These are phyloP conservation scores for Pachysolen tannophilus DNA, from an alignment of 805 yeast species.

Conservation along the genomic window DNA sequence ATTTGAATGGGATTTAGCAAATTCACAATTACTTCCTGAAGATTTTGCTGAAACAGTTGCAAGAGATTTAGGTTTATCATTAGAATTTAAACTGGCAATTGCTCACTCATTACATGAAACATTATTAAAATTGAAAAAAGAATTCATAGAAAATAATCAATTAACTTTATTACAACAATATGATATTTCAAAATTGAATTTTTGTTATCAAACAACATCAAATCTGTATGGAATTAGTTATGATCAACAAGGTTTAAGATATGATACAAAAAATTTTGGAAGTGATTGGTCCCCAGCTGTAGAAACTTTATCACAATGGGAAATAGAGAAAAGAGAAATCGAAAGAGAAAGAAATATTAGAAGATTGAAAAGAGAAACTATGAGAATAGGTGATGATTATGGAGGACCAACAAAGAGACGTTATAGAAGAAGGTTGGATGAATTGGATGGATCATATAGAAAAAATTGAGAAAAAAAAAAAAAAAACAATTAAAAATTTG, in stretches of 20 bases:
- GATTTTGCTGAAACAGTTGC: slow-evolving; percentile 76
- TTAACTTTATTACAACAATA: slow-evolving; percentile 25
- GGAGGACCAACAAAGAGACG: slow-evolving; percentile 24
- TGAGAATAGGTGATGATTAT: slow-evolving; percentile 50
- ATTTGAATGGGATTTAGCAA: slow-evolving; percentile 84
- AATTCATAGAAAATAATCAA: slow-evolving; percentile 54
- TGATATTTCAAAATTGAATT: slow-evolving; percentile 25
- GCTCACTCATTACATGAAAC: slow-evolving; percentile 82
- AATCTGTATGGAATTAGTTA: slow-evolving; percentile 9
- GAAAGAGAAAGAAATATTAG: slow-evolving; percentile 90
- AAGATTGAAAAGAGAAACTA: slow-evolving; percentile 86
- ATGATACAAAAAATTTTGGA: slow-evolving; percentile 71
- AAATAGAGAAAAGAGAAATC: slow-evolving; percentile 89
- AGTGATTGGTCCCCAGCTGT: slow-evolving; percentile 83
- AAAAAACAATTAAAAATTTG: no score
- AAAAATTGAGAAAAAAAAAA: no score
- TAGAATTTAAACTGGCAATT: slow-evolving; percentile 86
- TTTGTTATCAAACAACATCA: slow-evolving; percentile 21
- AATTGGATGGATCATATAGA: slow-evolving; percentile 16
- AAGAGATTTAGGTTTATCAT: slow-evolving; percentile 71
- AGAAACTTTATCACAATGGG: slow-evolving; percentile 83
- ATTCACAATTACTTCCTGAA: slow-evolving; percentile 61
- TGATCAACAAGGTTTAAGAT: slow-evolving; percentile 43
- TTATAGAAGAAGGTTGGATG: slow-evolving; percentile 23
- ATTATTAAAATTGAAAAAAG: slow-evolving; percentile 67